Conservation (phyloP, 805 yeast species). For the Zygosaccharomyces bisporus region DNA sequence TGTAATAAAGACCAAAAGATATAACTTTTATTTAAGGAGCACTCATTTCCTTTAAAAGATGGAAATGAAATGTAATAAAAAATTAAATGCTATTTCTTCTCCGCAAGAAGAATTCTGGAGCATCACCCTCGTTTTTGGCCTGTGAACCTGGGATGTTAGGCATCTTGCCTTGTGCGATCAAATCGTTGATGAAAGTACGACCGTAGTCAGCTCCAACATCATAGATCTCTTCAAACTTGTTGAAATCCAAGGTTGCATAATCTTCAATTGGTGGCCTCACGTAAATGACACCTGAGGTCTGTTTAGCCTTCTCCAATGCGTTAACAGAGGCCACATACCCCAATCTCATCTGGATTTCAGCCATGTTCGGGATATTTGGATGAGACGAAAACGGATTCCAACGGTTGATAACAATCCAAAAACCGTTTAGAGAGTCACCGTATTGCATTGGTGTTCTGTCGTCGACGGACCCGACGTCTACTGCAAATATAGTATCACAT, state of each 20-base stretch:
- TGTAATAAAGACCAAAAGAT: conserved; percentile 1
- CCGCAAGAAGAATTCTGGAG: conserved; percentile 36
- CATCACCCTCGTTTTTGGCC: conserved; percentile 27
- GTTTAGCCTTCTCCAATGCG: conserved; percentile 84
- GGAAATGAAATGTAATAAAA: conserved; percentile 2
- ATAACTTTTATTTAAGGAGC: background rate
- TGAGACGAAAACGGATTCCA: conserved; percentile 86
- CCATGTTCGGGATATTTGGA: conserved; percentile 89
- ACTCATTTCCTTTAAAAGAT: background rate
- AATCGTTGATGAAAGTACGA: conserved; percentile 47
- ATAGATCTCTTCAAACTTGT: conserved; percentile 85
- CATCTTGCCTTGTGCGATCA: conserved; percentile 51
- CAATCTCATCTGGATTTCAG: conserved; percentile 87
- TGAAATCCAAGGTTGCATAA: conserved; percentile 89
- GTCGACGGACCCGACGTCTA: conserved; percentile 94
- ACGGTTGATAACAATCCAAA: conserved; percentile 83
- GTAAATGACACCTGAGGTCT: conserved; percentile 78
- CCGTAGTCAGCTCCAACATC: conserved; percentile 78
- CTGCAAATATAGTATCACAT: conserved; percentile 81
- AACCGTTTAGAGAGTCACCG: conserved; percentile 90
- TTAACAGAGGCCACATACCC: conserved; percentile 95
- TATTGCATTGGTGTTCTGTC: conserved; percentile 85
- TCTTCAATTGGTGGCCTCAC: conserved; percentile 91
- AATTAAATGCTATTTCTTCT: conserved; percentile 63
- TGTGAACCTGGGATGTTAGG: conserved; percentile 58